These are phyloP conservation scores for Fragaria vesca DNA, from an alignment of 306 rosid genomes.

Conservation along the genomic window DNA sequence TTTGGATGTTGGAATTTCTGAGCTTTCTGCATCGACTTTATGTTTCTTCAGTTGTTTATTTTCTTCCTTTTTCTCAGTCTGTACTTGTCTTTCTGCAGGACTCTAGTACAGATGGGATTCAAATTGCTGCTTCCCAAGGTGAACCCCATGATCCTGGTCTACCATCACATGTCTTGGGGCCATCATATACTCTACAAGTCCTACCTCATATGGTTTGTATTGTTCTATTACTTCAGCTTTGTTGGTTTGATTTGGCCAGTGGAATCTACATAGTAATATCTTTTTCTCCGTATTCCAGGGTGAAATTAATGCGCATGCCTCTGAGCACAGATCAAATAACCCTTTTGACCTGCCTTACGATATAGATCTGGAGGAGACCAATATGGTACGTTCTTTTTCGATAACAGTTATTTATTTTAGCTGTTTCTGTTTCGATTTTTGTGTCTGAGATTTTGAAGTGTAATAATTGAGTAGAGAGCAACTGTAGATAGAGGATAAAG, in stretches of 20 bases:
- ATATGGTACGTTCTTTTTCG: constrained; percentile 41
- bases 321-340: constrained; percentile 48
- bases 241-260: constrained; percentile 18
- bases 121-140: constrained; percentile 21
- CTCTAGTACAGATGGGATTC: constrained; percentile 29
- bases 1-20: constrained; percentile 38
- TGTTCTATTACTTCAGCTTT: constrained; percentile 28
- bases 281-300: constrained; percentile 33
- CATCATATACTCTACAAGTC: constrained; percentile 24
- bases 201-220: constrained; percentile 46
- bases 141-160: constrained; percentile 30
- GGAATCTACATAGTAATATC: constrained; percentile 4
- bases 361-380: constrained; percentile 47
- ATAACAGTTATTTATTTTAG: neutral
- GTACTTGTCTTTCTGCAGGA: constrained; percentile 37
- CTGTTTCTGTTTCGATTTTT: neutral
- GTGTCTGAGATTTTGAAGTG: neutral
- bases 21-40: constrained; percentile 44
- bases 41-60: constrained; percentile 9
- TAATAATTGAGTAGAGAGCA: neutral
- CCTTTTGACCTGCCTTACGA: constrained; percentile 66
- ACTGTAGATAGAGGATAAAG: neutral
- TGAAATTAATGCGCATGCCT: constrained; percentile 36
- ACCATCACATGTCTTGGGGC: constrained; percentile 30
- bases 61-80: constrained; percentile 18